Evolutionary conservation across 2,329 filamentous ascomycete species (phyloP).

Genomic region (Fusarium sp.): DNA sequence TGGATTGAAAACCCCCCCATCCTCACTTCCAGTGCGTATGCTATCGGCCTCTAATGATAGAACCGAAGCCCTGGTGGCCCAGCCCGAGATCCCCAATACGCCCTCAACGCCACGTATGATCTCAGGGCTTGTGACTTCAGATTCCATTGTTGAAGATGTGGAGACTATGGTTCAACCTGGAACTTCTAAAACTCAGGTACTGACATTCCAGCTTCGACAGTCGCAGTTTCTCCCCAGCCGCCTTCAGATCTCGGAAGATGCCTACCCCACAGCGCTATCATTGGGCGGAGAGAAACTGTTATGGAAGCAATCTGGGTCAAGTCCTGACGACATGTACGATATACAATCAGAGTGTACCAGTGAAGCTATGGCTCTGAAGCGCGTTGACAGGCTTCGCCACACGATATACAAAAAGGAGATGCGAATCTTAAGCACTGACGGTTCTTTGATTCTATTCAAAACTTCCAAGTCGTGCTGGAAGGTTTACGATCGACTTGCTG

Average conservation of each 20-base stretch:
- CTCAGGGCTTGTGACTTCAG: not conserved
- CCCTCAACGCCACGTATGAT: not conserved
- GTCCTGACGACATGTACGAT: not conserved
- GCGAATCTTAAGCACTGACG: not conserved
- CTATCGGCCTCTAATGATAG: not conserved
- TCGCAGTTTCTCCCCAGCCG: not conserved
- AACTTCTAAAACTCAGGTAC: not conserved
- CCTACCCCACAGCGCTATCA: not conserved
- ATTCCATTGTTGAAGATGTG: not conserved
- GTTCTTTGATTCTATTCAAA: not conserved
- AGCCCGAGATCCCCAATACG: not conserved
- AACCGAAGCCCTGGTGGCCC: not conserved
- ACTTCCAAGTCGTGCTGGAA: not conserved
- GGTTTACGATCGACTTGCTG: not conserved
- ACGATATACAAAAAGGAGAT: not conserved
- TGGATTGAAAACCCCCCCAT: not conserved
- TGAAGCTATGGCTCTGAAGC: not conserved
- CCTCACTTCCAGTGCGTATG: not conserved
- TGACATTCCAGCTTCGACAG: not conserved
- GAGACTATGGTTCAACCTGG: not conserved
- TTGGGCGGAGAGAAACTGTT: not conserved
- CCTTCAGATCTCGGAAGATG: not conserved
- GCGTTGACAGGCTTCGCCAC: not conserved
- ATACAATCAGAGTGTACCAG: not conserved
- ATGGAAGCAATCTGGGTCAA: not conserved